Evolutionary conservation across 805 yeast species (phyloP).

Genomic region (Pichia rugopelliculosa): DNA sequence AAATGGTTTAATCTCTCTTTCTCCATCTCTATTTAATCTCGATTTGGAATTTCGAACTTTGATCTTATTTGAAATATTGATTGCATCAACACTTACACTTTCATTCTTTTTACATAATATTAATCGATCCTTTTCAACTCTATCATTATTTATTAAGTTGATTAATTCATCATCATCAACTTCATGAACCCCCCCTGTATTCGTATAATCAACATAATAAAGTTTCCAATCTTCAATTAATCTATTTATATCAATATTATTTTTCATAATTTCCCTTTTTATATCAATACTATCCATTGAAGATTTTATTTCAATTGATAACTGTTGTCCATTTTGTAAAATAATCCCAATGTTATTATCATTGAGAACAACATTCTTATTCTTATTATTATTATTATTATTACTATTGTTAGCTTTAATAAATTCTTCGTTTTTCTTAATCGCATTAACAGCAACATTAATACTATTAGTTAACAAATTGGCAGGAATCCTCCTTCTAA

Average conservation of each 20-base stretch:
- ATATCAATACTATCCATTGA: slow-evolving; percentile 78
- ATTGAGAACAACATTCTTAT: too few relatives aligned
- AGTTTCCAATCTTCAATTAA: slow-evolving; percentile 47
- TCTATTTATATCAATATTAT: neutral
- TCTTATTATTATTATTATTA: neutral
- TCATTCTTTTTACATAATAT: slow-evolving; percentile 61
- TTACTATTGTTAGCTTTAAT: neutral
- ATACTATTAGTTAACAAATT: slow-evolving; percentile 17
- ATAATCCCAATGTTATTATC: slow-evolving; percentile 46
- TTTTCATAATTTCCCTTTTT: slow-evolving; percentile 42
- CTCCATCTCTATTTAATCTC: too few relatives aligned
- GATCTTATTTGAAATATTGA: slow-evolving; percentile 42
- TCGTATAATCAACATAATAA: slow-evolving; percentile 36
- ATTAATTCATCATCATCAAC: slow-evolving; percentile 38
- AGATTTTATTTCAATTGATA: slow-evolving; percentile 63
- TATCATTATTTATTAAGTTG: slow-evolving; percentile 28
- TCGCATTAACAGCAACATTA: slow-evolving; percentile 5
- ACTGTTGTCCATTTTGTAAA: slow-evolving; percentile 64
- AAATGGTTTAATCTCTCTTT: slow-evolving; percentile 26
- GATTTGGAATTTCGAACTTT: too few relatives aligned
- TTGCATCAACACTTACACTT: slow-evolving; percentile 35
- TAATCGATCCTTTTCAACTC: slow-evolving; percentile 36
- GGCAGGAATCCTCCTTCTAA: slow-evolving; percentile 15
- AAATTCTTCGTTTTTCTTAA: neutral
- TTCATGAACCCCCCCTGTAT: slow-evolving; percentile 31